A percentile compares a stretch with the other conserved stretches of the same genome.
phyloP scores from a whole-genome alignment of 305 asterid species.

The Fraxinus greggii region DNA sequence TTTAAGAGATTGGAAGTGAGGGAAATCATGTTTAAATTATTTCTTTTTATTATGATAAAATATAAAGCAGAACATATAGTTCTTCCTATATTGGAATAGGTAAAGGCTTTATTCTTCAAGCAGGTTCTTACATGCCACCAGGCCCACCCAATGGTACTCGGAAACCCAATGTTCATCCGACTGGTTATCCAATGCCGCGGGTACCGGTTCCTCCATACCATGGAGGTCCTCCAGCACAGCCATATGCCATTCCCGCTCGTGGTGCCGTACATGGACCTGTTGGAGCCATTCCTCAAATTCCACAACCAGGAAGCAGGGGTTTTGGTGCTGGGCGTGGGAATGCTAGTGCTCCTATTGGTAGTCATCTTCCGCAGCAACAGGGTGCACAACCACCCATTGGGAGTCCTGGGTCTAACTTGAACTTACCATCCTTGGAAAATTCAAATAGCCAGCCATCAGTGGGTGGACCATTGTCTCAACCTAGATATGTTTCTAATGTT shows the following conservation, averaged over 20 bases:
- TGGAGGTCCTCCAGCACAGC: constrained; percentile 83
- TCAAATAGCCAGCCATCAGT: constrained; percentile 84
- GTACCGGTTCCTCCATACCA: constrained; percentile 86
- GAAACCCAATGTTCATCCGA: constrained; percentile 76
- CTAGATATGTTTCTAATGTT: constrained; percentile 86
- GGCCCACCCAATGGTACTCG: constrained; percentile 81
- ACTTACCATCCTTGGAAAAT: constrained; percentile 78
- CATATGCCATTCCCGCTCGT: constrained; percentile 94
- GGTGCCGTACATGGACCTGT: constrained; percentile 96
- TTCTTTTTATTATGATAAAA: not conserved
- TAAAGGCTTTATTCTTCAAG: constrained; percentile 26
- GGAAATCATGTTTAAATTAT: not conserved
- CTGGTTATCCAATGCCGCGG: constrained; percentile 84
- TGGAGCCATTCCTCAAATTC: constrained; percentile 88
- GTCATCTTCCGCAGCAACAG: constrained; percentile 93
- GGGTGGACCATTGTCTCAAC: constrained; percentile 93
- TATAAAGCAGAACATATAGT: not conserved
- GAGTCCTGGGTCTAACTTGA: constrained; percentile 67
- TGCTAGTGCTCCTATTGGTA: constrained; percentile 80
- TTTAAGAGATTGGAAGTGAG: constrained; percentile 1
- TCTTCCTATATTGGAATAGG: constrained; percentile 7
- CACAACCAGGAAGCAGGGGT: constrained; percentile 90
- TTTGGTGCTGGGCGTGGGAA: constrained; percentile 95
- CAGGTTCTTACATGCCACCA: constrained; percentile 84
- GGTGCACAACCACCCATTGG: constrained; percentile 83